Base-by-base conservation (phyloP, 495 filamentous ascomycete genomes). In the Xylaria venustula region DNA sequence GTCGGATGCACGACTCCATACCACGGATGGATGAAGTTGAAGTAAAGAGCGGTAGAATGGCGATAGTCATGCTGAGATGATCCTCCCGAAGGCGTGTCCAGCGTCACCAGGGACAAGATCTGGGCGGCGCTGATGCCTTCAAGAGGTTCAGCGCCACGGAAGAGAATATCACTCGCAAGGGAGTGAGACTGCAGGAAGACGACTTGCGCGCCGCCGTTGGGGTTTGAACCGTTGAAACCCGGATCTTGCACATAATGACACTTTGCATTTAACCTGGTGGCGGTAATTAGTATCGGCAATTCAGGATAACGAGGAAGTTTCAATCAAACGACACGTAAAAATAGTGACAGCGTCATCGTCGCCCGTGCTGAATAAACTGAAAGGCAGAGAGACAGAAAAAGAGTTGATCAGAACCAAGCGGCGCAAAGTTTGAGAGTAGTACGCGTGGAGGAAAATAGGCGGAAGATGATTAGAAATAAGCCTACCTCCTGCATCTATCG, bases 211-310 rank as follows among this genome's bases (percentile, higher is more conserved):
- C 37, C 37, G 15, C 37, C 37, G 17, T 58, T 50, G 17, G 61
- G 25, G 46, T 55, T 62, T 22, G 51, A 20, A 40, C 54, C 67
- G 40, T 63, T 60, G 3, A 66, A 47, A 32, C 53, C 36, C 15
- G 53, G 42, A 9, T 71, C 71, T 42, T 71, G 69, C 30, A 67
- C 57, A 48, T 73, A 73, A 45, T 67, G 63, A 41, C 71, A 73
- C 50, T 67, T 71, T 0, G 71, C 65, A 56, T 69, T 67, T 3
- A 73, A 62, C 47, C 70, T 73, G 40, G 42, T 19, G 17, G 45
- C 44, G 3, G 22, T 15, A 8, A 50, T 69, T 58, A 69, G 69
- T 22, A 49, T 32, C 25, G 32, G 25, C 11, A 3, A 34, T 22
- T 3, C n/a, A n/a, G n/a, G n/a, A n/a, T n/a, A n/a, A n/a, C n/a